Evolutionary conservation across 1,284 basidiomycete genomes (phyloP), one percentile per base, ranked within the genome.

Genomic region (Butyriboletus regius): DNA sequence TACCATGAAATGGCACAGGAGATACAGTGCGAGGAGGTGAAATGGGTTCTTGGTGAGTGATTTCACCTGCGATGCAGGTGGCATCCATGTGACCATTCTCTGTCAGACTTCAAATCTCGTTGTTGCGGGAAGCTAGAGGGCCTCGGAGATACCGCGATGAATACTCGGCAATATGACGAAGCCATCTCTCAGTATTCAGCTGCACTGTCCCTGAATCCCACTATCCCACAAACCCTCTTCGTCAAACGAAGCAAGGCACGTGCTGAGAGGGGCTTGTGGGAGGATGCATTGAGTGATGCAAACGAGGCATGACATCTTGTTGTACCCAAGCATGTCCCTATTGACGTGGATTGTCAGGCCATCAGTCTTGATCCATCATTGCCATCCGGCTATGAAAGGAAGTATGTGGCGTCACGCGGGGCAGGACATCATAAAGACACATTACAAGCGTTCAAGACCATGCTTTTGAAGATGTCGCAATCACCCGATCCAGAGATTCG

Each of bases 151-250:
- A 5, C 5, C 1, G 37, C 53, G 0, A 15, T 18, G 33, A 6
- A 8, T 5, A 14, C 12, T 7, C 5, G 12, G 6, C 29, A 4
- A 10, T 5, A 47, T 8, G 41, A 52, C 4, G 17, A 38, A 1
- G 53, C 52, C 3, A 48, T 53, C 14, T 14, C 15, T 1, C 34
- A 15, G 2, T 52, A 53, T 29, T 50, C 49, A 1, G 15, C 34
- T 18, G 28, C 28, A 14, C 10, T 52, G 5, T 46, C 41, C 3
- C 37, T 53, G 0, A 2, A 17, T 20, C 32, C 22, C 0, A 1
- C 4, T 8, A 1, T 17, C 1, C 20, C 37, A 12, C 14, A 8
- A 17, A 2, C 0, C 2, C 26, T 50, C 0, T 17, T 29, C 4
- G 7, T n/a, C 0, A 50, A 44, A n/a, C 48, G 50, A 24, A 35